Evolutionary conservation across 257 asterid genomes (phyloP), one percentile per base, ranked within the genome.

Genomic region (Primulina huaijiensis): DNA sequence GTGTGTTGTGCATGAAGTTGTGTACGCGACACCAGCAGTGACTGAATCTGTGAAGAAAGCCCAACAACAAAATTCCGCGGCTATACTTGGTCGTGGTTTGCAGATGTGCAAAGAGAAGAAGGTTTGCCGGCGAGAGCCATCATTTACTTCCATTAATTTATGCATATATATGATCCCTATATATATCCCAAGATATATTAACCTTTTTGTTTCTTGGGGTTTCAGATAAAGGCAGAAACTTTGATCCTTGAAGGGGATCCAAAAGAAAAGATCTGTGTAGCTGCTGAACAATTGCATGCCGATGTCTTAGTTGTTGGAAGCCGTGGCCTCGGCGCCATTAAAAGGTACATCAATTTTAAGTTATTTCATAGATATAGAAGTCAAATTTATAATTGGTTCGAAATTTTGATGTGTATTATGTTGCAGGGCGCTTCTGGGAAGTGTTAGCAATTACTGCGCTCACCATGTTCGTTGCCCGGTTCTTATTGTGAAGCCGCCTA

Each of bases 221-320:
- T 30, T 33, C 71, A 88, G 95, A 75, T 83, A 27, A 89, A 81
- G 73, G 92, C 89, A n/a, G 92, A 92, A 35, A 84, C 89, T 25
- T 35, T 84, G 79, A 70, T 87, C 62, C 80, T 89, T 4, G 79
- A 85, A 60, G 96, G 97, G 46, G 95, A 92, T 62, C 85, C 96
- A 8, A 89, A 87, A 87, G 89, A 89, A 29, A 78, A 29, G 72
- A 85, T 91, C 8, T 89, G 96, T 62, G 64, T 83, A 60, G 89
- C 84, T 20, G 92, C 89, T 7, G 93, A 83, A 20, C 83, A 87
- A 29, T 55, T 84, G 83, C 82, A 79, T 38, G 91, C 68, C 50
- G 92, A 92, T 78, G 85, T 87, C 23, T 60, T 92, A 3, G 93
- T 86, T 7, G 68, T 92, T n/a, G 96, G 95, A 6, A 84, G 93